A percentile compares a stretch with the other conserved stretches of the same genome.
These are phyloP conservation scores for Kregervanrija pseudodelftensis DNA, from an alignment of 805 yeast genomes.

Conservation along the genomic window DNA sequence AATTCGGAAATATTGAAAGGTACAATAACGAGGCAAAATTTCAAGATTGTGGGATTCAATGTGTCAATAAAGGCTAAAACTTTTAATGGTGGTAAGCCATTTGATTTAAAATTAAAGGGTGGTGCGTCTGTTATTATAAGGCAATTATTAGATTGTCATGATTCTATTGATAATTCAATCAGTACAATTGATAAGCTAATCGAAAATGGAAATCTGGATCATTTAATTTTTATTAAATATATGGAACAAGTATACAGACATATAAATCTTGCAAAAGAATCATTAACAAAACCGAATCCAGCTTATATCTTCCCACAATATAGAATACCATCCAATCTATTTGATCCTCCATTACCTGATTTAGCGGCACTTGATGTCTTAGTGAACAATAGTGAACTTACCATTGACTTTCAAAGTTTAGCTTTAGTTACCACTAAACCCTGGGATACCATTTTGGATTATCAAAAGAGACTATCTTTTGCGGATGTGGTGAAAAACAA, in stretches of 20 bases:
- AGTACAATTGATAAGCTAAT: conserved; percentile 32
- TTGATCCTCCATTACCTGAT: conserved; percentile 42
- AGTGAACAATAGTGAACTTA: conserved; percentile 54
- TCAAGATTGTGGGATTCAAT: conserved; percentile 42
- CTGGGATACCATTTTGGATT: conserved; percentile 49
- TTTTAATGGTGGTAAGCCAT: conserved; percentile 35
- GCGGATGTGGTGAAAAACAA: conserved; percentile 53
- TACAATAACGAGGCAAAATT: conserved; percentile 47
- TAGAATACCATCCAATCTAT: conserved; percentile 29
- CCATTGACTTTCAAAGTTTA: conserved; percentile 51
- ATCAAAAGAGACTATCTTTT: conserved; percentile 39
- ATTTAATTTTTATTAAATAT: conserved; percentile 16
- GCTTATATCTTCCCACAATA: conserved; percentile 52
- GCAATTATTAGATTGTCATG: conserved; percentile 33
- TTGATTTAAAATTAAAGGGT: conserved; percentile 32
- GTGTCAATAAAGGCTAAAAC: conserved; percentile 30
- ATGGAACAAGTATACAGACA: conserved; percentile 24
- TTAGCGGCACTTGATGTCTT: conserved; percentile 49
- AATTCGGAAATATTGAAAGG: conserved; percentile 57
- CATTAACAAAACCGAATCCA: conserved; percentile 47
- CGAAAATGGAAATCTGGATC: conserved; percentile 15
- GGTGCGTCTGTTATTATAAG: conserved; percentile 31
- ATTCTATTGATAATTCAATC: conserved; percentile 36
- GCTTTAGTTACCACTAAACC: conserved; percentile 47
- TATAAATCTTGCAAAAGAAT: conserved; percentile 27